phyloP scores from a whole-genome alignment of 177 flowering plant genomes.

The Vitis hybrid region DNA sequence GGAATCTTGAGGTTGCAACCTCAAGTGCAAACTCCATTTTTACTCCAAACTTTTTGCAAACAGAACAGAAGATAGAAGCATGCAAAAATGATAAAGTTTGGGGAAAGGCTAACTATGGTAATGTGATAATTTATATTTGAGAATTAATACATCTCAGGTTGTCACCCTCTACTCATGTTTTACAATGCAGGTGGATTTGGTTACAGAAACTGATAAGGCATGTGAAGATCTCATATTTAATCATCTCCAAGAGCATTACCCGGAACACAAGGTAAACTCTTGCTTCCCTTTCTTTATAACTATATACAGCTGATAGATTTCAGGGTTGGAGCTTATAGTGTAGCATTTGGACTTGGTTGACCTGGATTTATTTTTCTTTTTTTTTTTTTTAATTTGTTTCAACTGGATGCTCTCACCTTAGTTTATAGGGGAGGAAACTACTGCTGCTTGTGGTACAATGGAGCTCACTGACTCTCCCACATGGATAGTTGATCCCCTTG shows the following conservation, averaged over 20 bases:
- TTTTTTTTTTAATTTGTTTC: not conserved
- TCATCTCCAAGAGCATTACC: slow-evolving; percentile 66
- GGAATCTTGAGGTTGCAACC: no score
- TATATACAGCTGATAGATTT: not conserved
- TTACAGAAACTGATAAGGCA: slow-evolving; percentile 94
- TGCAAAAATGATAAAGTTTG: no score
- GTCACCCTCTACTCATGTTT: not conserved
- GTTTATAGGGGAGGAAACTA: slow-evolving; percentile 98
- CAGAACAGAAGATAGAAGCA: no score
- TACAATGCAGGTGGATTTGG: slow-evolving; percentile 85
- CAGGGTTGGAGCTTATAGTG: not conserved
- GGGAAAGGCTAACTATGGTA: no score
- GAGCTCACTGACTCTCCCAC: slow-evolving; percentile 92
- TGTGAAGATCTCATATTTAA: slow-evolving; percentile 90
- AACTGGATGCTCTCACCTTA: slow-evolving; percentile 16
- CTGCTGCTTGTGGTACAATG: slow-evolving; percentile 72
- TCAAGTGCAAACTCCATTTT: no score
- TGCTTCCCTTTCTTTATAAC: not conserved
- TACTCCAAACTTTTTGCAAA: no score
- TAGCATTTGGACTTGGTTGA: slow-evolving; percentile 1
- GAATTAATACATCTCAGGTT: no score
- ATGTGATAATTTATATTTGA: no score
- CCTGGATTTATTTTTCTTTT: not conserved
- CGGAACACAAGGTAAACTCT: slow-evolving; percentile 69
- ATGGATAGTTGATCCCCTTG: slow-evolving; percentile 98